These are phyloP conservation scores for Litchi chinensis DNA, from an alignment of 345 rosid species.

Conservation along the genomic window DNA sequence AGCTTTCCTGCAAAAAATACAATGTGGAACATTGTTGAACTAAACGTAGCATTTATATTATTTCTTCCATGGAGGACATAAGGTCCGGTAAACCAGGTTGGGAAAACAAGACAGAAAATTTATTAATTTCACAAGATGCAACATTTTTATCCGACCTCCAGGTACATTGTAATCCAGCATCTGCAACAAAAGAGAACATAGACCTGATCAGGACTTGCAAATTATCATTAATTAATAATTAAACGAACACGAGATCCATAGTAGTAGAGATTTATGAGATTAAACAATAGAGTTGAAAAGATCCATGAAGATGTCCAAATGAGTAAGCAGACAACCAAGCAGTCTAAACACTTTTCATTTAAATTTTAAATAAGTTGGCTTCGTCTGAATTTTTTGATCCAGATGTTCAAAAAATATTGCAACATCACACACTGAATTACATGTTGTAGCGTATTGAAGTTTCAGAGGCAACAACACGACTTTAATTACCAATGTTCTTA, in stretches of 20 bases:
- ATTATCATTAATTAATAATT: neutral
- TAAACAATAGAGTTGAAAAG: neutral
- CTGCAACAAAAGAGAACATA: conserved; percentile 43
- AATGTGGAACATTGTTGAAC: neutral
- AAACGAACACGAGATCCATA: neutral
- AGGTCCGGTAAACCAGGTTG: neutral
- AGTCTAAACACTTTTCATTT: neutral
- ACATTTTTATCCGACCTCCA: conserved; percentile 59
- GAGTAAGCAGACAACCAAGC: neutral
- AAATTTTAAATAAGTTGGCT: neutral
- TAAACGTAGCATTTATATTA: neutral
- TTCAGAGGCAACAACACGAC: neutral
- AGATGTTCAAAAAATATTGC: neutral
- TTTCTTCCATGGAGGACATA: neutral
- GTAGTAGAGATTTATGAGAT: neutral
- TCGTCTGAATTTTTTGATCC: neutral
- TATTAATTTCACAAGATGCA: neutral
- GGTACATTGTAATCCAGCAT: conserved; percentile 93
- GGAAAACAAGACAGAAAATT: neutral
- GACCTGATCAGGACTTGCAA: conserved; percentile 12
- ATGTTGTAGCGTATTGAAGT: neutral
- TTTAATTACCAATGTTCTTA: neutral
- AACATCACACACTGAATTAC: neutral
- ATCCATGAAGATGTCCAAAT: neutral
- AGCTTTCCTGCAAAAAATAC: conserved; percentile 60